Base-by-base conservation (phyloP, 2,329 filamentous ascomycete species). In the Nemania diffusa region DNA sequence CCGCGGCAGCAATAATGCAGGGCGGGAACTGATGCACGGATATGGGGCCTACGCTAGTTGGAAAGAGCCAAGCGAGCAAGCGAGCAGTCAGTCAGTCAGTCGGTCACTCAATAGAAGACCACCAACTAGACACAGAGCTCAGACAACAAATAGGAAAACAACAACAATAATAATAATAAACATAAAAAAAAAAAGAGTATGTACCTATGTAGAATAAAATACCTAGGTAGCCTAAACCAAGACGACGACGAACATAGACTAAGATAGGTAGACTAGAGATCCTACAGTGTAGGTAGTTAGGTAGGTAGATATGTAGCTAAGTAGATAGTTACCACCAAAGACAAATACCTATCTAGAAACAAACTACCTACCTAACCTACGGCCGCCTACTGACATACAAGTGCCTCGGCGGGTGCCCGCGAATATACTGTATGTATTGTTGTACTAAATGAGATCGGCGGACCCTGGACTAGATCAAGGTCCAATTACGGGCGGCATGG, bases 401-500 rank as follows among this genome's bases (percentile, higher is more conserved):
- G 53, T 65, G 60, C 70, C 73, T 73, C 71, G 72, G 70, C 70
- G 72, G 73, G 69, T 74, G 73, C 60, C 69, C 64, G 56, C 74
- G 67, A 69, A 76, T 74, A 29, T 29, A 26, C 22, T n/a, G 26
- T 52, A 52, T 69, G n/a, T n/a, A n/a, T 74, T 32, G 73, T 74
- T 72, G 74, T 73, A 76, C 71, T 68, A 61, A 69, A 72, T 68
- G 62, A 74, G 73, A 76, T 76, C 75, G 71, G 70, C 70, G 64
- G 70, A 73, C 70, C 75, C 73, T 74, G 56, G 61, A 13, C 59
- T 51, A 69, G 72, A 69, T 70, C 65, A 65, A 72, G 69, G 67
- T 57, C 74, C 73, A 73, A 73, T 76, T 69, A 71, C 72, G 69
- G 73, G 73, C 73, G 71, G 71, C 73, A 75, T 75, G 74, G 75